Evolutionary conservation across 2,329 filamentous ascomycete genomes (phyloP).

Genomic region (Epichloe aotearoae): DNA sequence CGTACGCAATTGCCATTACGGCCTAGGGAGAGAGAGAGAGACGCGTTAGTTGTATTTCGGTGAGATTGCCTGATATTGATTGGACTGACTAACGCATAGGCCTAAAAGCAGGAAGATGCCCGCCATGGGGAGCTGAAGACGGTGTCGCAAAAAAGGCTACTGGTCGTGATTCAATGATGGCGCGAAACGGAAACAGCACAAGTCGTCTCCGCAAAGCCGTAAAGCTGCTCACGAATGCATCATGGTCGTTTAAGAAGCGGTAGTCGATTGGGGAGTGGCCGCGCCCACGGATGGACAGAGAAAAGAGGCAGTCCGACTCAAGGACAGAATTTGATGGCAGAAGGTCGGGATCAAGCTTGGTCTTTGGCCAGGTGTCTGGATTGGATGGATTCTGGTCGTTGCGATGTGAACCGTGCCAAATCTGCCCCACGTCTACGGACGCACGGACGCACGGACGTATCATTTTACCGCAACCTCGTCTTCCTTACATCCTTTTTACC

Average conservation of each 20-base stretch:
- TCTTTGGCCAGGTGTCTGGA: neutral
- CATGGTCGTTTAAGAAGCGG: neutral
- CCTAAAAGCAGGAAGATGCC: constrained; percentile 26
- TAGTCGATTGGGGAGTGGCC: neutral
- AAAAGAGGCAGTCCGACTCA: neutral
- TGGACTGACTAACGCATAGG: constrained; percentile 26
- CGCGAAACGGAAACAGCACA: neutral
- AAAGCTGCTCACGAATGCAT: constrained; percentile 1
- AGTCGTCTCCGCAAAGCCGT: neutral
- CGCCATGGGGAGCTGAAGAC: constrained; percentile 19
- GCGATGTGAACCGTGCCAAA: too few species aligned
- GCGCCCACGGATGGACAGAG: neutral
- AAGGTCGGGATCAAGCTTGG: neutral
- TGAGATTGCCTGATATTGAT: neutral
- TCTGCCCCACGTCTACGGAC: too few species aligned
- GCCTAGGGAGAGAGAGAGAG: constrained; percentile 20
- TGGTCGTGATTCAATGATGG: neutral
- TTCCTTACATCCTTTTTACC: too few species aligned
- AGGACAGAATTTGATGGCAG: neutral
- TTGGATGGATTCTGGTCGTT: too few species aligned
- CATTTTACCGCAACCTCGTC: too few species aligned
- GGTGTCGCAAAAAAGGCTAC: neutral
- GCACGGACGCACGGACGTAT: too few species aligned
- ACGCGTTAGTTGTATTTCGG: neutral
- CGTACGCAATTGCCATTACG: constrained; percentile 46